Conservation (phyloP, 805 yeast genomes). For the Teunomyces aglyptinius region DNA sequence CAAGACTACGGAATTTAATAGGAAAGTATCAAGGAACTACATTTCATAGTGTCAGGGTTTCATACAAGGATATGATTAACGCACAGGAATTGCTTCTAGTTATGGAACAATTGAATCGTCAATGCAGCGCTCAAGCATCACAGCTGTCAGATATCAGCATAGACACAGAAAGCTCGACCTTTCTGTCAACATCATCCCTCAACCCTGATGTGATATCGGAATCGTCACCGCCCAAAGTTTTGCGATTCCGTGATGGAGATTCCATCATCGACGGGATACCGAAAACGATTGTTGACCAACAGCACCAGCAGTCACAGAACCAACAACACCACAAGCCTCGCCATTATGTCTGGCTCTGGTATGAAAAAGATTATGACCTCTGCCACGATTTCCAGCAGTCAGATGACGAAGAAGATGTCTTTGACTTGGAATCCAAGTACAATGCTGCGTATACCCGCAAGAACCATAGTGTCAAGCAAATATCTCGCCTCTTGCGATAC, state of each 20-base stretch:
- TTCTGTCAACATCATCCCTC: slow-evolving; percentile 4
- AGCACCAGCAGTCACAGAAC: slow-evolving; percentile 5
- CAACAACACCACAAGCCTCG: not conserved
- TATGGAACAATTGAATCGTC: slow-evolving; percentile 12
- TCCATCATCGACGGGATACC: slow-evolving; percentile 12
- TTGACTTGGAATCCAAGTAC: slow-evolving; percentile 1
- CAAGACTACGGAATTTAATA: slow-evolving; percentile 6
- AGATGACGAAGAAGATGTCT: slow-evolving; percentile 15
- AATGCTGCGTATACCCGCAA: slow-evolving; percentile 2
- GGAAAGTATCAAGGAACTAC: slow-evolving; percentile 14
- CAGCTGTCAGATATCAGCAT: slow-evolving; percentile 12
- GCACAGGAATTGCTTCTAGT: slow-evolving; percentile 18
- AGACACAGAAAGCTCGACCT: slow-evolving; percentile 9
- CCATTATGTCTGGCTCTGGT: slow-evolving; percentile 31
- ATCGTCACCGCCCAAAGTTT: not conserved
- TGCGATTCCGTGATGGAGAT: slow-evolving; percentile 17
- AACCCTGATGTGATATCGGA: slow-evolving; percentile 2
- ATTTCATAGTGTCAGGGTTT: slow-evolving; percentile 16
- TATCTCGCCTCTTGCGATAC: slow-evolving; percentile 18
- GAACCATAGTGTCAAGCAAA: slow-evolving; percentile 20
- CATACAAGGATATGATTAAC: slow-evolving; percentile 19
- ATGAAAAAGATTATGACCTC: slow-evolving; percentile 27
- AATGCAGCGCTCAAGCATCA: not conserved
- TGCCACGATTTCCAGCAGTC: slow-evolving; percentile 16
- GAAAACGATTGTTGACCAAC: not conserved